phyloP scores from a whole-genome alignment of 495 filamentous ascomycete species.

The Cetradonia linearis region DNA sequence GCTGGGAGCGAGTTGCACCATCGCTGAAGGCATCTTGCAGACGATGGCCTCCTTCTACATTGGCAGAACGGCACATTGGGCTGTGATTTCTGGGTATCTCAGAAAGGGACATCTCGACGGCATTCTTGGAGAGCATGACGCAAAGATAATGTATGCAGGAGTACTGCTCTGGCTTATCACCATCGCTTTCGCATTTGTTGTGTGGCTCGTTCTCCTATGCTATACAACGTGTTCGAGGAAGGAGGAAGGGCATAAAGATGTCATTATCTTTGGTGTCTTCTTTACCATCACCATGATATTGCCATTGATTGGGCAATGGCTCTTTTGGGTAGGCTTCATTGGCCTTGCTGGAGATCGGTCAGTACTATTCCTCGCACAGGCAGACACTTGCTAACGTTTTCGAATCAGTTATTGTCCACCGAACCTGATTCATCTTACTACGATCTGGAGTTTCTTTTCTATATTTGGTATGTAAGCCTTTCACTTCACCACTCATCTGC shows the following conservation, averaged over 20 bases:
- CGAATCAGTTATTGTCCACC: background rate
- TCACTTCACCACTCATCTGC: background rate
- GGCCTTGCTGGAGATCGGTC: constrained; percentile 8
- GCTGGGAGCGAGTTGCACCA: constrained; percentile 7
- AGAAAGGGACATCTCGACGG: background rate
- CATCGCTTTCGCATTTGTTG: background rate
- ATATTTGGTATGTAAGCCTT: background rate
- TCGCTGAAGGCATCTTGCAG: constrained; percentile 5
- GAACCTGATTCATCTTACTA: background rate
- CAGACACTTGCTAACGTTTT: background rate
- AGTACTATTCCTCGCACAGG: background rate
- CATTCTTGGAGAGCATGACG: background rate
- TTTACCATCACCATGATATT: constrained; percentile 5
- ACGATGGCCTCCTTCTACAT: constrained; percentile 3
- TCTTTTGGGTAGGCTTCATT: constrained; percentile 5
- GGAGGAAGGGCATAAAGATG: background rate
- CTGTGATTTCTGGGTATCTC: background rate
- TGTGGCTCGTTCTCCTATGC: constrained; percentile 1
- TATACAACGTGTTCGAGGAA: background rate
- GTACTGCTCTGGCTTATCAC: constrained; percentile 5
- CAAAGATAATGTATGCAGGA: constrained; percentile 6
- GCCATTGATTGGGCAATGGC: constrained; percentile 4
- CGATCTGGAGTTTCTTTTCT: constrained; percentile 6
- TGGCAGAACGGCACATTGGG: constrained; percentile 4
- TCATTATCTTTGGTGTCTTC: background rate